phyloP scores from a whole-genome alignment of 108 stramenopile genomes.

The Conticribra guillardii region DNA sequence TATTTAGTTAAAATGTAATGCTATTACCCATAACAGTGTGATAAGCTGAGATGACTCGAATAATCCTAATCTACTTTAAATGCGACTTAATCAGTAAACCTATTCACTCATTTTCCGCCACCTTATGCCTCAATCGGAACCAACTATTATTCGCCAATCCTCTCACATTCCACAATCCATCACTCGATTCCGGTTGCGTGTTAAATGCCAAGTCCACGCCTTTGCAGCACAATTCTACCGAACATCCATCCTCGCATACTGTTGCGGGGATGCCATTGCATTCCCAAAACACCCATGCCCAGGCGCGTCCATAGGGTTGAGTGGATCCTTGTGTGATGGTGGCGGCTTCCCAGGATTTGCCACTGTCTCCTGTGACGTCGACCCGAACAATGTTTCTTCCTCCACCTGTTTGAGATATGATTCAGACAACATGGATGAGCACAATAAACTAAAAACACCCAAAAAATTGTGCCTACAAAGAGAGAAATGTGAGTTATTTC shows the following conservation, averaged over 20 bases:
- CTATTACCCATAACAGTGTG: too few species aligned
- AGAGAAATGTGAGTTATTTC: not conserved
- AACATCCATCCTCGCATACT: conserved; percentile 63
- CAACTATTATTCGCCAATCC: conserved; percentile 86
- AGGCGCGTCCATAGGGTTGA: conserved; percentile 74
- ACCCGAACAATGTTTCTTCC: conserved; percentile 89
- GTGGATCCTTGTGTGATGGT: conserved; percentile 65
- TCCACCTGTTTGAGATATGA: conserved; percentile 19
- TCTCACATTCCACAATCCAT: conserved; percentile 83
- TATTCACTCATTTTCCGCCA: conserved; percentile 7
- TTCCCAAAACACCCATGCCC: conserved; percentile 93
- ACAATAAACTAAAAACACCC: not conserved
- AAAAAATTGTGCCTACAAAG: not conserved
- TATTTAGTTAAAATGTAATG: too few species aligned
- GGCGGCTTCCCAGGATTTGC: conserved; percentile 71
- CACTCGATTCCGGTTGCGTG: conserved; percentile 75
- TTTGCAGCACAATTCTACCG: conserved; percentile 74
- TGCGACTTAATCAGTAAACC: too few species aligned
- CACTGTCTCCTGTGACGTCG: conserved; percentile 78
- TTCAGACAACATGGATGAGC: not conserved
- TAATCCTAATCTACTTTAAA: too few species aligned
- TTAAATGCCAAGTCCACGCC: conserved; percentile 80
- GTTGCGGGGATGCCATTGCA: conserved; percentile 66
- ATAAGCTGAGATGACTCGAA: too few species aligned
- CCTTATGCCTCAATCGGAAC: conserved; percentile 42